Evolutionary conservation across 495 filamentous ascomycete genomes (phyloP).

Genomic region (Entonaema liquescens): DNA sequence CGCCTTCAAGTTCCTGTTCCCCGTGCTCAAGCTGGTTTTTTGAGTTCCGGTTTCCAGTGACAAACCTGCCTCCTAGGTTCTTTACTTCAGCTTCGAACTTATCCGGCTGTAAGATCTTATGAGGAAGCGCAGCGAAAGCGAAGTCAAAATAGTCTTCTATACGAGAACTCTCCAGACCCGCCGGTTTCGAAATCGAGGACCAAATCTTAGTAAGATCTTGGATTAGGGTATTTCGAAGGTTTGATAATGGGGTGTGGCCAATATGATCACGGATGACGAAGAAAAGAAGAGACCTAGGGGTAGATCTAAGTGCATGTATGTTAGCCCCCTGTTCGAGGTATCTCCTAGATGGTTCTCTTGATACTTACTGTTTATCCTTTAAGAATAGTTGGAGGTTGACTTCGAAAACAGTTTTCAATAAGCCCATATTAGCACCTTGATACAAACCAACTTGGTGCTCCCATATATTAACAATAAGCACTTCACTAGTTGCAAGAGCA

Average conservation of each 20-base stretch:
- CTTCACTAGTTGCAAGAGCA: conserved; percentile 95
- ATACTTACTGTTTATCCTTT: conserved; percentile 85
- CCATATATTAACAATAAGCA: conserved; percentile 98
- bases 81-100: conserved; percentile 83
- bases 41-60: conserved; percentile 75
- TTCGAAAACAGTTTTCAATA: conserved; percentile 98
- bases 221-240: conserved; percentile 86
- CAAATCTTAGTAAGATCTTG: conserved; percentile 92
- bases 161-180: conserved; percentile 83
- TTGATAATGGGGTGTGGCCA: conserved; percentile 85
- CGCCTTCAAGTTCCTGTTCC: conserved; percentile 76
- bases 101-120: conserved; percentile 96
- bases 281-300: conserved; percentile 91
- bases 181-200: conserved; percentile 88
- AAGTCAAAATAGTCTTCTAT: conserved; percentile 99
- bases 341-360: background rate
- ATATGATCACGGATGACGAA: conserved; percentile 98
- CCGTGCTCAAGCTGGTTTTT: conserved; percentile 59
- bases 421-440: conserved; percentile 97
- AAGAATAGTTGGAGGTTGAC: conserved; percentile 96
- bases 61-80: conserved; percentile 82
- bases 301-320: conserved; percentile 67
- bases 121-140: conserved; percentile 92
- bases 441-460: conserved; percentile 98
- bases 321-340: conserved; percentile 2